Conservation (phyloP, 179 eudicot genomes). For the Patellifolia procumbens region DNA sequence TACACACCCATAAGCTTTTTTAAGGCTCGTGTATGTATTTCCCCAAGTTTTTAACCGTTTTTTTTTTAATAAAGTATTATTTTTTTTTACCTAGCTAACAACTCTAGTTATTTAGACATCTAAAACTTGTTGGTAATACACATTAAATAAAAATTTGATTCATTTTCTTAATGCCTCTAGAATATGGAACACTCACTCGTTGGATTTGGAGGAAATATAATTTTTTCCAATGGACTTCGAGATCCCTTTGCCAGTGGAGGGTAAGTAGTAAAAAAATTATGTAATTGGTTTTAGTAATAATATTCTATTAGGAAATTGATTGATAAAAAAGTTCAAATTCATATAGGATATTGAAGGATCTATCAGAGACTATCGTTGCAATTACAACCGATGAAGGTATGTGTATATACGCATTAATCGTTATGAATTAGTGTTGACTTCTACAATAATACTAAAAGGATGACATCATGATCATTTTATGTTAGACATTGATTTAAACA, state of each 20-base stretch:
- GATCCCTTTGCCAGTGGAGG: neutral
- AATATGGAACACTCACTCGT: neutral
- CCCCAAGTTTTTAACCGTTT: neutral
- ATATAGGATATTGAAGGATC: neutral
- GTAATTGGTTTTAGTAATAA: neutral
- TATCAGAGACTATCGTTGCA: neutral
- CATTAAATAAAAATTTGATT: neutral
- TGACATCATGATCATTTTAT: too few species aligned
- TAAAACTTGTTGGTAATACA: neutral
- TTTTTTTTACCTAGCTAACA: too few species aligned
- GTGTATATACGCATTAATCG: neutral
- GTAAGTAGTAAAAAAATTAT: neutral
- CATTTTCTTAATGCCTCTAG: neutral
- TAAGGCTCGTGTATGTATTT: too few species aligned
- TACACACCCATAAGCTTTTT: neutral
- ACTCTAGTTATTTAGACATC: neutral
- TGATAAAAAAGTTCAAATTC: neutral
- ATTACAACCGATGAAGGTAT: neutral
- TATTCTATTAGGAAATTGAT: neutral
- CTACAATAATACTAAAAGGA: too few species aligned
- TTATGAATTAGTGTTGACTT: too few species aligned
- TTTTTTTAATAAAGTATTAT: neutral
- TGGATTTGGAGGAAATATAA: neutral
- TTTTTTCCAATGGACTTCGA: neutral
- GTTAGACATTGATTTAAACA: too few species aligned